These are phyloP conservation scores for Kurtzmaniella natalensis DNA, from an alignment of 1,139 yeast genomes.

Conservation along the genomic window DNA sequence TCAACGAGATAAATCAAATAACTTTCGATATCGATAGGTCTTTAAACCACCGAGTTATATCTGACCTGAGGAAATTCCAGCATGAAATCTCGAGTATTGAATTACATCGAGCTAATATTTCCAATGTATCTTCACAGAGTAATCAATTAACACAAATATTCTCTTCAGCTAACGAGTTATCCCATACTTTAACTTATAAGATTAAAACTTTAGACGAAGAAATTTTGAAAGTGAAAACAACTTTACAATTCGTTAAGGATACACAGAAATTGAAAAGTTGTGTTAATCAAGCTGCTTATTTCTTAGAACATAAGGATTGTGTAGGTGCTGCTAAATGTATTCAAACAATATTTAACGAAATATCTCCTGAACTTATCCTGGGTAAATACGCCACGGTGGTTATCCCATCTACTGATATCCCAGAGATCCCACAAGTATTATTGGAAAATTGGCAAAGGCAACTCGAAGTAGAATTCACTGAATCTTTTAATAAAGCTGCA, in stretches of 20 bases:
- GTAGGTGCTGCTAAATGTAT: conserved; percentile 67
- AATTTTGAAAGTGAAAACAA: conserved; percentile 59
- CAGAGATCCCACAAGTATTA: conserved; percentile 66
- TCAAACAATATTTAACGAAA: conserved; percentile 40
- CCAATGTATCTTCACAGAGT: conserved; percentile 35
- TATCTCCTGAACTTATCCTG: conserved; percentile 49
- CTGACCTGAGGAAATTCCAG: conserved; percentile 29
- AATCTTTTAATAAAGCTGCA: conserved; percentile 71
- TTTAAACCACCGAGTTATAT: conserved; percentile 21
- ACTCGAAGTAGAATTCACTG: conserved; percentile 53
- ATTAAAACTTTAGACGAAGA: conserved; percentile 71
- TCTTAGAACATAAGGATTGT: conserved; percentile 69
- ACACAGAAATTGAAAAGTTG: conserved; percentile 62
- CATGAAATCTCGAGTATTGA: conserved; percentile 36
- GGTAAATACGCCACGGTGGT: conserved; percentile 78
- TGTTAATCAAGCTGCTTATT: conserved; percentile 62
- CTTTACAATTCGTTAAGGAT: conserved; percentile 61
- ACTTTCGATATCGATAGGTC: conserved; percentile 20
- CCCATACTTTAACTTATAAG: conserved; percentile 62
- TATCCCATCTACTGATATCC: conserved; percentile 90
- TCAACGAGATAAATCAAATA: conserved; percentile 18
- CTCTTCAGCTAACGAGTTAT: conserved; percentile 60
- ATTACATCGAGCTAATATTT: conserved; percentile 32
- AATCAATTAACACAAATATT: conserved; percentile 48
- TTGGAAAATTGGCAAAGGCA: conserved; percentile 55